Evolutionary conservation across 2,329 filamentous ascomycete species (phyloP).

Genomic region (Cladosporium colombiae): DNA sequence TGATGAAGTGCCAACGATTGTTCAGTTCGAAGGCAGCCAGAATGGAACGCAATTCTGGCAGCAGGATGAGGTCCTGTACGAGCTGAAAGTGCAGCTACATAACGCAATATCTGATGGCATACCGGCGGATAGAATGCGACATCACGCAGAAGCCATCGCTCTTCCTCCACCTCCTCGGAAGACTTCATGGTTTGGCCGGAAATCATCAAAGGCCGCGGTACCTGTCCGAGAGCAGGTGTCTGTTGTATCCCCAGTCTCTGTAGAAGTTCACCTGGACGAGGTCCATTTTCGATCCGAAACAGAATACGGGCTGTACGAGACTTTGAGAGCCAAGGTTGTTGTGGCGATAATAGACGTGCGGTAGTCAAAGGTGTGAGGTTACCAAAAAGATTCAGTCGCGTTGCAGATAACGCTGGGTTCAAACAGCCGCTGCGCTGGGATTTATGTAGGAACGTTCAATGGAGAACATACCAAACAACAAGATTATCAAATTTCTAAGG

Average conservation of each 20-base stretch:
- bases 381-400: too few species aligned
- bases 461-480: too few species aligned
- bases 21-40: slow-evolving; percentile 33
- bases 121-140: background rate
- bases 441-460: too few species aligned
- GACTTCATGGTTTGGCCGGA: slow-evolving; percentile 29
- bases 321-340: slow-evolving; percentile 32
- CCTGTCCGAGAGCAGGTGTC: slow-evolving; percentile 1
- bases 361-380: slow-evolving; percentile 17
- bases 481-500: too few species aligned
- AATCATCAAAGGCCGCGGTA: slow-evolving; percentile 23
- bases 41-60: slow-evolving; percentile 37
- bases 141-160: background rate
- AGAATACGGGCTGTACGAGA: slow-evolving; percentile 49
- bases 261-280: slow-evolving; percentile 40
- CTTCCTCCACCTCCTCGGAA: slow-evolving; percentile 20
- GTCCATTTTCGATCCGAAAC: slow-evolving; percentile 46
- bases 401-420: too few species aligned
- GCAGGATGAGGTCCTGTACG: slow-evolving; percentile 33
- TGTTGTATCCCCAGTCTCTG: slow-evolving; percentile 23
- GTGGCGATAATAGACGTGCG: slow-evolving; percentile 30
- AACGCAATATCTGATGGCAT: slow-evolving; percentile 25
- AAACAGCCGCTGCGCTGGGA: too few species aligned
- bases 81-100: slow-evolving; percentile 30
- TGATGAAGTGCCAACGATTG: slow-evolving; percentile 30